Base-by-base conservation (phyloP, 2,329 filamentous ascomycete genomes). In the Aspergillus sp. region DNA sequence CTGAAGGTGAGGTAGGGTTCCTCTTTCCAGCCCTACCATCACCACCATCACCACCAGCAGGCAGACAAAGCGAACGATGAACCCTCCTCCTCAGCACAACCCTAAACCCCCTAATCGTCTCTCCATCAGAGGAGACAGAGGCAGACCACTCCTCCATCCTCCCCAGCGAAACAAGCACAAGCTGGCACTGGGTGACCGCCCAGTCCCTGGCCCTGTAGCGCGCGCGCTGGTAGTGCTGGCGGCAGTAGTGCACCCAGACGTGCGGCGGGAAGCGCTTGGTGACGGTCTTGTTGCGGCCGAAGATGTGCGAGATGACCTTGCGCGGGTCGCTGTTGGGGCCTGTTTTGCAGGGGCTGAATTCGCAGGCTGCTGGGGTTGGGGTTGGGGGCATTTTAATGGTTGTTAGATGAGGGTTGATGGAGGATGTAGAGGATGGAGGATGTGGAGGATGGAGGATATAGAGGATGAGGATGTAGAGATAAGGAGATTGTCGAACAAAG, bases 281-380 rank as follows among this genome's bases (percentile, higher is more conserved):
- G 48, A 77, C 80, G 5, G 73, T 68, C 60, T 91, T 91, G 66
- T 91, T 91, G 24, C 85, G 75, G 14, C 84, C 84, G 45, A 89
- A 89, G 34, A 88, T 73, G 49, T 91, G 82, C 0, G 81, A 86
- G 37, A 89, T 80, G 4, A 80, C 77, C 59, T 89, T 89, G 29
- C 84, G 75, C 15, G 71, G 70, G 34, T 74, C 68, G 4, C n/a
- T 12, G 20, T 15, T 14, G 26, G 12, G 14, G 15, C 3, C 43
- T 1, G 24, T 27, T 24, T 43, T 47, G 5, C 39, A 42, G 1
- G 17, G 14, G 1, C 37, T 30, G 27, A 43, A 44, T 15, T 47
- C 43, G 22, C n/a, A n/a, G n/a, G n/a, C n/a, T 44, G 44, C 5
- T 29, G n/a, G 8, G 17, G 29, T 6, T 7, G 17, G 24, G 11